Base-by-base conservation (phyloP, 176 grass and related monocot species). In the Aegilops sharonensis region DNA sequence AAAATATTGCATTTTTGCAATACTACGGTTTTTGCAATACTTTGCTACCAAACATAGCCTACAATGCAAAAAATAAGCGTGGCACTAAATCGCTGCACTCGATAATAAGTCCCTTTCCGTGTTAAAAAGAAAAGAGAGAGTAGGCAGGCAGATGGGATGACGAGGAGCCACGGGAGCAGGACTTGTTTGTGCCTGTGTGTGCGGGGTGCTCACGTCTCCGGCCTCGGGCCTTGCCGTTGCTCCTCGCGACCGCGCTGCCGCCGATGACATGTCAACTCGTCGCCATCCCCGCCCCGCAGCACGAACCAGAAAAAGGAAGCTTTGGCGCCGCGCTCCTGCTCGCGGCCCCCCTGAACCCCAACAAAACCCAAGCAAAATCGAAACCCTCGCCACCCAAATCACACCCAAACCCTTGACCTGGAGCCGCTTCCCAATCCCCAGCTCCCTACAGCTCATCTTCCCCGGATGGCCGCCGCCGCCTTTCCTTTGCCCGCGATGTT, bases 261-360 rank as follows among this genome's bases (percentile, higher is more conserved):
- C 23, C 71, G 71, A 20, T 72, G 70, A 73, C 39, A n/a, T 73
- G 21, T 73, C 11, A 45, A 24, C 21, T 25, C 35, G 11, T 73
- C 73, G 21, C 12, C 70, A 14, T 73, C 43, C 21, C 43, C 13
- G 72, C 42, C 5, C 5, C 73, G 25, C 25, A 17, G 23, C n/a
- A 43, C 42, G 42, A 75, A 75, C 42, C 42, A 24, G 73, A 75
- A 75, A 27, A 50, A 23, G 42, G 72, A 76, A 76, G 73, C 73
- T 76, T 76, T 76, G 73, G 4, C n/a, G n/a, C n/a, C n/a, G n/a
- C n/a, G n/a, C n/a, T n/a, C n/a, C n/a, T n/a, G n/a, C n/a, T n/a
- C 9, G 48, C 5, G 48, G 17, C 36, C 34, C 34, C 36, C 68
- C 15, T 45, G 43, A 52, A 52, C 45, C 73, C 73, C 25, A 77